Evolutionary conservation across 768 basidiomycete species (phyloP).

Genomic region (Amanita fuliginea): DNA sequence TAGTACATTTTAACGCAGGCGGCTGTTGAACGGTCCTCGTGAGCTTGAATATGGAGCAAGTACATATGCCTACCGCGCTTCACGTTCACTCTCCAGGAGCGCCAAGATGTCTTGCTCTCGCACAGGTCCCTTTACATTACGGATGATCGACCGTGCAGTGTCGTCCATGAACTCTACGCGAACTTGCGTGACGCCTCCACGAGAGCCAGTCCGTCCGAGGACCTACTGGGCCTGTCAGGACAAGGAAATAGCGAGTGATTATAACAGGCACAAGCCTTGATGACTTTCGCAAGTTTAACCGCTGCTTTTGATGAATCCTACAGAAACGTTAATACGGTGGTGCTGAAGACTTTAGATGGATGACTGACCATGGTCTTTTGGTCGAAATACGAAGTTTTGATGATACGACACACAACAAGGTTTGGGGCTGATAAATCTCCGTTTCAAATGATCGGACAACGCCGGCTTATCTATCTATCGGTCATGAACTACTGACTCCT

Average conservation of each 20-base stretch:
- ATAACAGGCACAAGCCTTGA: constrained; percentile 55
- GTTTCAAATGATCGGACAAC: constrained; percentile 2
- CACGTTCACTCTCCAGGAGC: constrained; percentile 95
- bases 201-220: constrained; percentile 96
- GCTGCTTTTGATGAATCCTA: constrained; percentile 84
- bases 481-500: constrained; percentile 17
- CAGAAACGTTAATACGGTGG: constrained; percentile 5
- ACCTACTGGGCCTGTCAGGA: constrained; percentile 39
- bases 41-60: constrained; percentile 6
- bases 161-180: constrained; percentile 99
- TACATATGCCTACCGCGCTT: constrained; percentile 77
- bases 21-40: neutral
- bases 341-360: neutral
- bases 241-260: too few relatives aligned
- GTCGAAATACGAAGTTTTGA: constrained; percentile 1
- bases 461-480: too few relatives aligned
- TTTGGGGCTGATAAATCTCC: constrained; percentile 10
- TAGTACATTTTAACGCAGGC: constrained; percentile 4
- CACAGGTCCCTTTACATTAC: constrained; percentile 98
- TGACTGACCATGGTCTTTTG: constrained; percentile 21
- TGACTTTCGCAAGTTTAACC: constrained; percentile 96
- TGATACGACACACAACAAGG: constrained; percentile 14
- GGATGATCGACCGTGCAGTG: constrained; percentile 88
- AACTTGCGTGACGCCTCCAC: constrained; percentile 98
- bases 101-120: constrained; percentile 94